A percentile compares a stretch with the other conserved stretches of the same genome.
Conservation (phyloP, 2,329 filamentous ascomycete species). For the Claviceps africana region DNA sequence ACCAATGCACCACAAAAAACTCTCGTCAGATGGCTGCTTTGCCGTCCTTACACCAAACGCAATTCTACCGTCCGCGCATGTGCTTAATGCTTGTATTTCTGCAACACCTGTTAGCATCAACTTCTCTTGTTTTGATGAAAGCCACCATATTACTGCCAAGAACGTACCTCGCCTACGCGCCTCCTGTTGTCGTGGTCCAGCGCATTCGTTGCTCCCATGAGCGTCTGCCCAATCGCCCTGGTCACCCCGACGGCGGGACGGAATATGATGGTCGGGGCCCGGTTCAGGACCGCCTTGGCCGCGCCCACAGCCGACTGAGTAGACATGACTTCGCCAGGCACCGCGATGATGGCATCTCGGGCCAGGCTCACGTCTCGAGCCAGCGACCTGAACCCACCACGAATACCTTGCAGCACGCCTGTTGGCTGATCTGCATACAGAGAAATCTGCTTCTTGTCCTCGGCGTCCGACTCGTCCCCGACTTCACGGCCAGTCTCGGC, state of each 20-base stretch:
- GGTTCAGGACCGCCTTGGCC: conserved; percentile 60
- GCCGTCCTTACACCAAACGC: background rate
- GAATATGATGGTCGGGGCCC: conserved; percentile 86
- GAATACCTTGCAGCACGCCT: conserved; percentile 72
- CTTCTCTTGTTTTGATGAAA: background rate
- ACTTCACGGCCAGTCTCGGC: conserved; percentile 28
- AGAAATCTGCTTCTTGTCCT: conserved; percentile 66
- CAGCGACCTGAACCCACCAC: conserved; percentile 68
- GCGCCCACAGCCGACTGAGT: conserved; percentile 68
- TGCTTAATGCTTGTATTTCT: conserved; percentile 37
- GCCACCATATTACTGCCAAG: background rate
- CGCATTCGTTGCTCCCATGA: conserved; percentile 84
- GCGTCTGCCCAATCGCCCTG: conserved; percentile 74
- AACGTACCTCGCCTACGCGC: conserved; percentile 76
- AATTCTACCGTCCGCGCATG: background rate
- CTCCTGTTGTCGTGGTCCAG: conserved; percentile 72
- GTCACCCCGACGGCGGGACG: conserved; percentile 81
- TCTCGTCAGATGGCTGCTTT: background rate
- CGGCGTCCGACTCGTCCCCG: conserved; percentile 48
- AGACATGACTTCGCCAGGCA: conserved; percentile 83
- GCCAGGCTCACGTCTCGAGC: conserved; percentile 78
- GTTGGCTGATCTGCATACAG: conserved; percentile 91
- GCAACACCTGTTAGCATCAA: conserved; percentile 5
- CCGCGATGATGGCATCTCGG: conserved; percentile 82
- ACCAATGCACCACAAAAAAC: background rate